phyloP scores from a whole-genome alignment of 345 rosid genomes.

The Salix suchowensis region DNA sequence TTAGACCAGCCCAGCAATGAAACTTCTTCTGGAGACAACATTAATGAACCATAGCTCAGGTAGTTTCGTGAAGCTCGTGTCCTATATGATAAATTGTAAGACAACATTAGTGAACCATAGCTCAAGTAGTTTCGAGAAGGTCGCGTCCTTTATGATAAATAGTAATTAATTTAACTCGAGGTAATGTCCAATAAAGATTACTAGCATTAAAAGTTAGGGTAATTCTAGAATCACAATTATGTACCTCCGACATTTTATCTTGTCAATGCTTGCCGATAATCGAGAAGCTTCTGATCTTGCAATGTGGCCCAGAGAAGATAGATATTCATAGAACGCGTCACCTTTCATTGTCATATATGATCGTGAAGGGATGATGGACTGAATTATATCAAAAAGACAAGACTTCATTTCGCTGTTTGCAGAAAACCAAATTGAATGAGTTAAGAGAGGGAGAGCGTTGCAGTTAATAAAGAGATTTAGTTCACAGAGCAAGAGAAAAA shows the following conservation, averaged over 20 bases:
- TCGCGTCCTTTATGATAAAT: constrained; percentile 40
- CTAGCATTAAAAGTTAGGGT: background rate
- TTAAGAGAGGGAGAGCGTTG: background rate
- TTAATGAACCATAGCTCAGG: constrained; percentile 51
- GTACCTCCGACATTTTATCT: constrained; percentile 49
- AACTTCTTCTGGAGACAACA: constrained; percentile 63
- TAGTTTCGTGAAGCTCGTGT: constrained; percentile 56
- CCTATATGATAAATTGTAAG: constrained; percentile 39
- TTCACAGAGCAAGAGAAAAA: background rate
- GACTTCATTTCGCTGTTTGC: constrained; percentile 50
- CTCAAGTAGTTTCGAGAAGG: constrained; percentile 67
- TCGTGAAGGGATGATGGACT: constrained; percentile 54
- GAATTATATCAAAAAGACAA: constrained; percentile 35
- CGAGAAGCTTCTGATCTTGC: constrained; percentile 65
- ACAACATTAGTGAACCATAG: constrained; percentile 43
- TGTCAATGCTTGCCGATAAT: constrained; percentile 34
- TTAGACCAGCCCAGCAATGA: constrained; percentile 47
- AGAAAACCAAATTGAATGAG: background rate
- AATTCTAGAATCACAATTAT: background rate
- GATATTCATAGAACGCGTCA: constrained; percentile 58
- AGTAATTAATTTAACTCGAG: background rate
- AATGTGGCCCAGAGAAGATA: constrained; percentile 60
- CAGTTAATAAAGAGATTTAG: background rate
- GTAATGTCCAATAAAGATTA: background rate
- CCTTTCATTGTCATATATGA: constrained; percentile 52